Base-by-base conservation (phyloP, 495 filamentous ascomycete genomes). In the Xylaria venustula region DNA sequence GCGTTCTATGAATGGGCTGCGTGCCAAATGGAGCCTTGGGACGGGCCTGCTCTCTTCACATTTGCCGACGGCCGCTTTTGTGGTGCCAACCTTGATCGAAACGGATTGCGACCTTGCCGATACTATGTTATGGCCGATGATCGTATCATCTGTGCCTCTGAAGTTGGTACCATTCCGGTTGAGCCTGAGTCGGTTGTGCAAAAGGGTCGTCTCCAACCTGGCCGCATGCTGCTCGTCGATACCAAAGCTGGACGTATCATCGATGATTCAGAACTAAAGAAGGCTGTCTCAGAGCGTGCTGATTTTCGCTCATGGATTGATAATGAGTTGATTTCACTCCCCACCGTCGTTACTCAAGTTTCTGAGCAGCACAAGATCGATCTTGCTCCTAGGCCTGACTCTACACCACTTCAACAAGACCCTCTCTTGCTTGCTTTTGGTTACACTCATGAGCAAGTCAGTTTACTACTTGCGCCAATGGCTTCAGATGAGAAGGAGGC, bases 1-100 rank as follows among this genome's bases (percentile, higher is more conserved):
- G 93, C 94, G 40, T 99, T 97, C 78, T 99, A 99, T 76, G 94
- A 99, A 74, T 99, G 94, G 94, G 94, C 94, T 62, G 93, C 92
- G 45, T 99, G 94, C 77, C 89, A 96, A 81, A 99, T 99, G 94
- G 94, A 99, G 79, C 93, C 94, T 26, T 99, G 94, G 94, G 94
- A 99, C 75, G 94, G 94, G 8, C 94, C 94, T 15, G 94, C 94
- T 60, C 84, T 99, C 23, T 99, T 99, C 80, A 97, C 93, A 2
- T 99, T 99, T 75, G 90, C 95, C 26, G 94, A 99, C 75, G 94
- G 94, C 52, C 86, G 94, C 62, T 99, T 96, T 80, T 99, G 94
- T 67, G 94, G 94, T 82, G 94, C 94, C 53, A 98, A 97, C 70
- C 83, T 99, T n/a, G 94, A 99, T 79, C 88, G 94, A 68, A 99